Conservation (phyloP, 257 asterid genomes). For the Ocimum tenuiflorum region DNA sequence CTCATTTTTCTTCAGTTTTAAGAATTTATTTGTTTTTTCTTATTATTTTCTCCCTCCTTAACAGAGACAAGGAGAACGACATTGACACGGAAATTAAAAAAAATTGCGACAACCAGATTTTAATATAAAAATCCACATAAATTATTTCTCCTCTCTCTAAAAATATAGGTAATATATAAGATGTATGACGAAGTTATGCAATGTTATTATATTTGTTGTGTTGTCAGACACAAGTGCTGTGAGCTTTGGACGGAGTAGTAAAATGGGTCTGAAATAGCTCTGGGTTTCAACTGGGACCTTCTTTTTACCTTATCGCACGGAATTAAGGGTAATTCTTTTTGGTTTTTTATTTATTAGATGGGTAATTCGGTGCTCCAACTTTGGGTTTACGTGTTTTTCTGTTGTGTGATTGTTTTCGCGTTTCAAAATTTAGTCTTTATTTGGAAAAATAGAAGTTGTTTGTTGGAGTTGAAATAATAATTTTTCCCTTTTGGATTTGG, state of each 20-base stretch:
- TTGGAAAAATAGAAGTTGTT: not conserved
- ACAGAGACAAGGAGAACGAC: conserved; percentile 43
- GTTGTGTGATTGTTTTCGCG: not conserved
- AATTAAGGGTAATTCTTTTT: conserved; percentile 17
- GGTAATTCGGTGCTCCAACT: conserved; percentile 9
- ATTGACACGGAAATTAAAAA: conserved; percentile 33
- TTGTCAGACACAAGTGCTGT: conserved; percentile 9
- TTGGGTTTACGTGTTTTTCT: conserved; percentile 16
- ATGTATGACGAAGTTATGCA: not conserved
- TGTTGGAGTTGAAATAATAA: not conserved
- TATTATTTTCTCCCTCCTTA: conserved; percentile 18
- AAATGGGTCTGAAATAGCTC: conserved; percentile 20
- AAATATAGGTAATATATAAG: not conserved
- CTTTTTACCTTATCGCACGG: conserved; percentile 5
- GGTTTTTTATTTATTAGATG: not conserved
- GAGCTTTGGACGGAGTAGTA: conserved; percentile 13
- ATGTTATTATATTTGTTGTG: conserved; percentile 5
- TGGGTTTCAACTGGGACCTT: not conserved
- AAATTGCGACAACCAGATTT: conserved; percentile 11
- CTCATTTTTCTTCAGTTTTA: too few species aligned
- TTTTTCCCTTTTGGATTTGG: not conserved
- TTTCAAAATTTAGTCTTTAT: conserved; percentile 5
- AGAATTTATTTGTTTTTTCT: too few species aligned
- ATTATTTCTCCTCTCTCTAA: not conserved
- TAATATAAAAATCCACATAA: not conserved